Base-by-base conservation (phyloP, 1,284 basidiomycete genomes). In the Sanghuangporus sanghuang region DNA sequence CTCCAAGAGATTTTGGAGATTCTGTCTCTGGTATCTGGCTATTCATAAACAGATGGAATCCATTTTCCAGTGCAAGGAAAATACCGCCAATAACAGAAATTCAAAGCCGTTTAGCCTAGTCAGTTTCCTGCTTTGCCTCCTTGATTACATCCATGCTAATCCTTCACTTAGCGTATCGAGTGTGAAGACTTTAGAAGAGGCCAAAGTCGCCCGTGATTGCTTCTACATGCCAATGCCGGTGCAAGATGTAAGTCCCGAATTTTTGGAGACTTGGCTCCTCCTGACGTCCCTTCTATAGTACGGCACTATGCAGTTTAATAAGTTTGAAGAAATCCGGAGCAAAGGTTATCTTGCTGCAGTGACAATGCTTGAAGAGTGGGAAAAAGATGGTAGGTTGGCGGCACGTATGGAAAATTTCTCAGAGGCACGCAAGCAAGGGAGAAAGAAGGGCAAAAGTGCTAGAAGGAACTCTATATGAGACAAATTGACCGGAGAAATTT, bases 11-110 rank as follows among this genome's bases (percentile, higher is more conserved):
- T 69, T 98, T 96, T 74, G 96, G 96, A 5, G 97, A 99, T 71
- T 90, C 93, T 0, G 83, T 99, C 0, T 98, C 96, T 2, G 97
- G 97, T 23, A 98, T 95, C 89, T 98, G 95, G 93, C 84, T 99
- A 16, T 79, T 98, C 63, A 74, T 99, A 64, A 97, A 96, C 74
- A 82, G 94, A 64, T 97, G 87, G 86, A 96, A 96, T 73, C 95
- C 94, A 0, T 96, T 96, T 73, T 92, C 91, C 48, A 88, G 85
- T 71, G 86, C 89, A 57, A 80, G 85, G 66, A 86, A 84, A 64
- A 87, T 98, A 7, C 93, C 96, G 32, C 90, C 91, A 16, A 97
- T 99, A 73, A 95, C 97, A 1, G 96, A 99, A 72, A 94, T 99
- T 61, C 97, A 98, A 72, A 90, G 92, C 71, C 87, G 97, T 16